Conservation (phyloP, 129 eudicot genomes). For the carrot (Daucus carota) region DNA sequence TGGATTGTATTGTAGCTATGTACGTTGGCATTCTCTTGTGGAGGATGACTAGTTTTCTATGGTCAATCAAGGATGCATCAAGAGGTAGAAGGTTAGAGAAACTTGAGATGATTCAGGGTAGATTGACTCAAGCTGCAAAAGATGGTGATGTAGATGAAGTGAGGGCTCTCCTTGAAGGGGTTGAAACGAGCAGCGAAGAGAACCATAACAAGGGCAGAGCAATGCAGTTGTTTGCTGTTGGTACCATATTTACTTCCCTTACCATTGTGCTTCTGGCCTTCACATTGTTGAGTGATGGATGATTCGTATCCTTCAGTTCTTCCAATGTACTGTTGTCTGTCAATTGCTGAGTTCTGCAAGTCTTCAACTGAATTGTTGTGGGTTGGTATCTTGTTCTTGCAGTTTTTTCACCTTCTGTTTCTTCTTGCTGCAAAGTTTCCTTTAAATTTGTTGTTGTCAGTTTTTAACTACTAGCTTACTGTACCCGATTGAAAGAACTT, state of each 20-base stretch:
- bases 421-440: background rate
- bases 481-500: background rate
- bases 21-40: constrained; percentile 85
- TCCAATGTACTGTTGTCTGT: background rate
- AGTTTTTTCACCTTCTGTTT: background rate
- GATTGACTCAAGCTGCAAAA: constrained; percentile 78
- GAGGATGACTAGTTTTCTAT: constrained; percentile 81
- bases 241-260: constrained; percentile 56
- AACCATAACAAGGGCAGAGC: constrained; percentile 28
- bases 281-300: constrained; percentile 71
- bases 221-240: constrained; percentile 74
- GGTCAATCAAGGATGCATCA: constrained; percentile 54
- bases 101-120: constrained; percentile 59
- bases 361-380: background rate
- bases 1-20: constrained; percentile 73
- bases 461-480: background rate
- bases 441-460: background rate
- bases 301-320: constrained; percentile 12
- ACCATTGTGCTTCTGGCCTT: constrained; percentile 69
- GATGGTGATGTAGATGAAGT: constrained; percentile 75
- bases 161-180: constrained; percentile 63
- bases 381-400: too few relatives aligned
- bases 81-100: constrained; percentile 38
- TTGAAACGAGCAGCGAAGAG: constrained; percentile 37
- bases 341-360: constrained; percentile 18